phyloP scores from a whole-genome alignment of 2,329 filamentous ascomycete species.

The Microcyclosporella mali region DNA sequence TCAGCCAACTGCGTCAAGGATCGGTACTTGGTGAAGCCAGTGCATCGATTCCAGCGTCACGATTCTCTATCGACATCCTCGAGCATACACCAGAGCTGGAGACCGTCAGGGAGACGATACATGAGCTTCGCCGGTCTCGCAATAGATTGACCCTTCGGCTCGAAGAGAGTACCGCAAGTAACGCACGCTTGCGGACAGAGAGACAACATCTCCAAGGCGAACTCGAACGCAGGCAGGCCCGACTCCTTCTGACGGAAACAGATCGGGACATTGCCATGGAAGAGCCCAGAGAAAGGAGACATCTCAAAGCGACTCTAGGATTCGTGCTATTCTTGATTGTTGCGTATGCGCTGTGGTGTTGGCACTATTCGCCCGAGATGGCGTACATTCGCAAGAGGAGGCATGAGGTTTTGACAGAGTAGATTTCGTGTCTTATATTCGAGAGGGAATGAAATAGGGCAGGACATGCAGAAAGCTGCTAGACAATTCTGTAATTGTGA shows the following conservation, averaged over 20 bases:
- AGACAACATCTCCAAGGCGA: too few relatives aligned
- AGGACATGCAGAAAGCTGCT: too few relatives aligned
- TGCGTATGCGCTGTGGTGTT: background rate
- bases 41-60: too few relatives aligned
- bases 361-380: slow-evolving; percentile 1
- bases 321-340: background rate
- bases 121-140: background rate
- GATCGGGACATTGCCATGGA: too few relatives aligned
- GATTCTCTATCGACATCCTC: background rate
- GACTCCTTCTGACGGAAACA: too few relatives aligned
- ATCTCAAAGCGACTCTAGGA: background rate
- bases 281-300: background rate
- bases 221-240: too few relatives aligned
- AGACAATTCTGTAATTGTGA: too few relatives aligned
- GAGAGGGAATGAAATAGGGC: too few relatives aligned
- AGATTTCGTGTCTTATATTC: too few relatives aligned
- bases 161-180: background rate
- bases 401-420: slow-evolving; percentile 2
- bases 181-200: too few relatives aligned
- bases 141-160: background rate
- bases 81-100: background rate
- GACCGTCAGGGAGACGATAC: background rate
- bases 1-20: too few relatives aligned
- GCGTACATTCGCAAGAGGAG: slow-evolving; percentile 2
- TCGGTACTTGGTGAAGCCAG: too few relatives aligned